Base-by-base conservation (phyloP, 257 asterid species). In the Striga asiatica region DNA sequence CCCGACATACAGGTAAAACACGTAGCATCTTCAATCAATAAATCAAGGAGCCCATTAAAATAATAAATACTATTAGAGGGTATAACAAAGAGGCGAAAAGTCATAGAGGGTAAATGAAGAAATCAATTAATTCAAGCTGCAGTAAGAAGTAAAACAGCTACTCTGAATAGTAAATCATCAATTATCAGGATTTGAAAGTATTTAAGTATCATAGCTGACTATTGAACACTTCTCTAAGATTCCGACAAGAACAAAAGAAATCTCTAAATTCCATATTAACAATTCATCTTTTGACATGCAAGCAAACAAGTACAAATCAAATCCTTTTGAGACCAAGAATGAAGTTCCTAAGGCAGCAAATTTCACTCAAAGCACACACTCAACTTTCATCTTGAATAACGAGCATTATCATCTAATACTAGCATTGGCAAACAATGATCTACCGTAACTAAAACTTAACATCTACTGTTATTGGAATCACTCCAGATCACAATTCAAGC, bases 11-110 rank as follows among this genome's bases (percentile, higher is more conserved):
- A 42, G 29, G 43, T 39, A 28, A 18, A 47, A 58, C 34, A 29
- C 23, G 64, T 38, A 49, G 43, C 38, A 25, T 21, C 54, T 46
- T 46, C 28, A 46, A 46, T 46, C 52, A 19, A 20, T 46, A 46
- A 46, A 46, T 27, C 16, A 19, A 20, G n/a, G 52, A 20, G 11
- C 28, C 29, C 52, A 46, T 10, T 20, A 46, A 19, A 27, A 9
- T 20, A 20, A 46, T 10, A 20, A 46, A 32, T 32, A 6, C 38
- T 12, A 32, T 28, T 6, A 2, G 38, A 32, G 10, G 10, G 6
- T 32, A 32, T 12, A 32, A 32, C 2, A 1, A 12, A 32, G 38
- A 12, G 10, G 1, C 6, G 10, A 2, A 5, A 32, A 6, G 10
- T 32, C 38, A 32, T 32, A 32, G 6, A 32, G 5, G 6, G 6